These are phyloP conservation scores for Fraxinus velutina DNA, from an alignment of 305 asterid genomes.

Conservation along the genomic window DNA sequence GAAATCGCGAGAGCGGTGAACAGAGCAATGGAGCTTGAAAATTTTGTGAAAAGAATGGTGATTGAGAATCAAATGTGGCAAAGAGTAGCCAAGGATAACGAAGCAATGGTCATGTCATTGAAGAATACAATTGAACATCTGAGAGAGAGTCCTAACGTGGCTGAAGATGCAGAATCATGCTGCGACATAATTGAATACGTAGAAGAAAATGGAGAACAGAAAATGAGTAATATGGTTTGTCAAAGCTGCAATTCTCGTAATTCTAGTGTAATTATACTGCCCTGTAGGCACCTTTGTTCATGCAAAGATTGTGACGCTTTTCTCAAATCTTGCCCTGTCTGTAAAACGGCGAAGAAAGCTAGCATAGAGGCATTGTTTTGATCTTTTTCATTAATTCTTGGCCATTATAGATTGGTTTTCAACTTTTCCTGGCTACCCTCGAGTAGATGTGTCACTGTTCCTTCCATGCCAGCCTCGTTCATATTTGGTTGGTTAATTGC, in stretches of 20 bases:
- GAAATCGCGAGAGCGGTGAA: constrained; percentile 41
- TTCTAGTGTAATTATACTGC: constrained; percentile 52
- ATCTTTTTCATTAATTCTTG: background rate
- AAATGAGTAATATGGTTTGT: constrained; percentile 28
- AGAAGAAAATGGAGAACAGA: background rate
- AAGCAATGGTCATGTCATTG: constrained; percentile 41
- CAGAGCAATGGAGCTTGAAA: constrained; percentile 43
- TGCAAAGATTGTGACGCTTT: constrained; percentile 57
- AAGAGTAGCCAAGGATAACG: constrained; percentile 48
- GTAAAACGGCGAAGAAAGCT: constrained; percentile 41
- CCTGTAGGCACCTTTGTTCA: constrained; percentile 60
- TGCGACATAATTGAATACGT: constrained; percentile 25
- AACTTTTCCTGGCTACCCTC: background rate
- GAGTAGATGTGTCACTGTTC: background rate
- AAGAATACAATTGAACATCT: constrained; percentile 49
- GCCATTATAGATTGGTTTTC: background rate
- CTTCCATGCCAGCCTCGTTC: background rate
- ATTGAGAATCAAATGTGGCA: constrained; percentile 58
- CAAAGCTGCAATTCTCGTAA: constrained; percentile 35
- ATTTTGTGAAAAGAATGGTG: constrained; percentile 33
- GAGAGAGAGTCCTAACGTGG: constrained; percentile 27
- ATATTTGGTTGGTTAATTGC: background rate
- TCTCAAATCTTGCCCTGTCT: constrained; percentile 65
- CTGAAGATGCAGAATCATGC: constrained; percentile 60
- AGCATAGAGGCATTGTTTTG: constrained; percentile 30